These are phyloP conservation scores for Myriosclerotinia duriaeana DNA, from an alignment of 2,329 filamentous ascomycete genomes.

Conservation along the genomic window DNA sequence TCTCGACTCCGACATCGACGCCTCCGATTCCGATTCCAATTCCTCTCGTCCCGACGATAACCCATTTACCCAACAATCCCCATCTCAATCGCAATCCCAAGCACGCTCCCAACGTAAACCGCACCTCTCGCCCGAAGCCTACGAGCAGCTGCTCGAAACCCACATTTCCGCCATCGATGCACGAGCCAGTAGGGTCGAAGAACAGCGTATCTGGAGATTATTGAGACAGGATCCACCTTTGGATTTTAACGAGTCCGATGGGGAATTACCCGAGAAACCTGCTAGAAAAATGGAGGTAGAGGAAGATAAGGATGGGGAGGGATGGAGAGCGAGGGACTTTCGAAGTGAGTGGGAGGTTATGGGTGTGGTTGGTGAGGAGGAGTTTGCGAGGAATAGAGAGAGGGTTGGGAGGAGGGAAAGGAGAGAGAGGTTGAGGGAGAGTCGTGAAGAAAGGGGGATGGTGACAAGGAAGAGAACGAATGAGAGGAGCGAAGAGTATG, in stretches of 20 bases:
- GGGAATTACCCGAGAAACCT: slow-evolving; percentile 23
- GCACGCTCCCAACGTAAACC: background rate
- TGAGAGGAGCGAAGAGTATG: background rate
- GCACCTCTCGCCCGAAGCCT: slow-evolving; percentile 7
- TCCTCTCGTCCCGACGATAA: background rate
- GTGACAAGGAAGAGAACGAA: background rate
- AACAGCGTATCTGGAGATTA: slow-evolving; percentile 37
- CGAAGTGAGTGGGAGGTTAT: slow-evolving; percentile 39
- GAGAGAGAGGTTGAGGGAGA: slow-evolving; percentile 7
- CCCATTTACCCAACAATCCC: slow-evolving; percentile 2
- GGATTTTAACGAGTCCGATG: slow-evolving; percentile 29
- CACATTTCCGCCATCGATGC: slow-evolving; percentile 31
- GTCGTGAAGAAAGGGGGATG: background rate
- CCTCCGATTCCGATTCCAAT: background rate
- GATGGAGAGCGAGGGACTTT: slow-evolving; percentile 38
- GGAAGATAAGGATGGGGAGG: slow-evolving; percentile 12
- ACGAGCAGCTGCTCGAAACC: slow-evolving; percentile 19
- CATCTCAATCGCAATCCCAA: slow-evolving; percentile 10
- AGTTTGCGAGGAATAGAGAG: slow-evolving; percentile 33
- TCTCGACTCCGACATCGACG: background rate
- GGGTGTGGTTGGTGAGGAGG: slow-evolving; percentile 29
- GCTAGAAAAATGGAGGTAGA: slow-evolving; percentile 9
- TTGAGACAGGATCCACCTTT: slow-evolving; percentile 36
- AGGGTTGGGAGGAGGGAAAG: slow-evolving; percentile 27
- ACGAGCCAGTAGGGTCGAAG: slow-evolving; percentile 33